These are phyloP conservation scores for Candida sp. DNA, from an alignment of 1,139 yeast species.

Conservation along the genomic window DNA sequence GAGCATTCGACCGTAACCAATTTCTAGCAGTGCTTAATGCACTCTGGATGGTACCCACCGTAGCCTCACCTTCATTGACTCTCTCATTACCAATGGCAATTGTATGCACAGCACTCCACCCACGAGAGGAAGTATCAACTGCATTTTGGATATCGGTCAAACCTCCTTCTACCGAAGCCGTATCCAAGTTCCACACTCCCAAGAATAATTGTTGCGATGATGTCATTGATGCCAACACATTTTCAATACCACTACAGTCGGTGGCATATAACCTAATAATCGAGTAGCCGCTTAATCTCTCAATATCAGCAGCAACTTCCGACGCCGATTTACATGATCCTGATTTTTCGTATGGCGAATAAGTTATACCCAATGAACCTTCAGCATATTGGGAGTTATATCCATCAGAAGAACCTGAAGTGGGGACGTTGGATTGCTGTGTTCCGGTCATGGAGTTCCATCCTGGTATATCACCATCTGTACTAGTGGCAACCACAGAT, in stretches of 20 bases:
- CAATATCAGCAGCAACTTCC: constrained; percentile 59
- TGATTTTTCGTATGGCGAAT: constrained; percentile 71
- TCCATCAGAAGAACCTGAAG: constrained; percentile 12
- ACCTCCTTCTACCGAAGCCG: constrained; percentile 43
- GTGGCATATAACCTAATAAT: constrained; percentile 78
- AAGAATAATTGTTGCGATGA: constrained; percentile 65
- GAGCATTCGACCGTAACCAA: constrained; percentile 48
- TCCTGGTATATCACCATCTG: not conserved
- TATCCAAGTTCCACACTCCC: constrained; percentile 65
- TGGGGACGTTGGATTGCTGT: constrained; percentile 10
- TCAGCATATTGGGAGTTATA: constrained; percentile 19
- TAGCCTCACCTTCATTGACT: constrained; percentile 65
- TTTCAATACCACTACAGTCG: constrained; percentile 74
- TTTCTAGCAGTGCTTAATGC: constrained; percentile 57
- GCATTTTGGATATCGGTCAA: constrained; percentile 53
- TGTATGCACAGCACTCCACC: constrained; percentile 73
- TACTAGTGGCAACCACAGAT: constrained; percentile 2
- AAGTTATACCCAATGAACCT: constrained; percentile 68
- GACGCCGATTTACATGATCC: constrained; percentile 67
- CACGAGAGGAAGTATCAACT: constrained; percentile 48
- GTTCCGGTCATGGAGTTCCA: constrained; percentile 6
- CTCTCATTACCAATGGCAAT: constrained; percentile 80
- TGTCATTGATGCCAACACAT: constrained; percentile 56
- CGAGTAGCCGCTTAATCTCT: constrained; percentile 47
- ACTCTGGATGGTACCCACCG: constrained; percentile 51